Conservation (phyloP, 768 basidiomycete genomes). For the Podaxis sp. region DNA sequence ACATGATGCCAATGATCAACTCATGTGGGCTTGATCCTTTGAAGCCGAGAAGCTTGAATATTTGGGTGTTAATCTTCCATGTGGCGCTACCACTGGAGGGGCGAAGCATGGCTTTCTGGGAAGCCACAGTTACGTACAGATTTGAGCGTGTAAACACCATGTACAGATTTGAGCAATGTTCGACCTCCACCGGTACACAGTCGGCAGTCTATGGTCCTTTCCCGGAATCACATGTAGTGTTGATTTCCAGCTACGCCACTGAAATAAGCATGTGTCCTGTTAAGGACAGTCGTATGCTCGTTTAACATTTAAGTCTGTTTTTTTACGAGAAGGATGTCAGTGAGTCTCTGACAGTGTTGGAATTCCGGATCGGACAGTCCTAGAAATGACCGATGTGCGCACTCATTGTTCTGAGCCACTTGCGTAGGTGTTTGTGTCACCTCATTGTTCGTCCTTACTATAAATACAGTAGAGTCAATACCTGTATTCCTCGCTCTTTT, state of each 20-base stretch:
- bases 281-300: no score
- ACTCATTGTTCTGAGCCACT: no score
- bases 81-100: not conserved
- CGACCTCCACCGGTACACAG: not conserved
- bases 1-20: not conserved
- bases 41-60: not conserved
- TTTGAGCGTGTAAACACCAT: not conserved
- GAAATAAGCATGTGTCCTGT: not conserved
- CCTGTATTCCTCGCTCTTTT: no score
- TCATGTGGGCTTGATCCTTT: not conserved
- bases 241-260: not conserved
- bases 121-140: not conserved
- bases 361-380: no score
- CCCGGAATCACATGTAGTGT: not conserved
- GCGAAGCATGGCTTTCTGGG: not conserved
- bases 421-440: no score
- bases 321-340: no score
- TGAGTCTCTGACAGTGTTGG: no score
- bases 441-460: no score
- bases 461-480: no score
- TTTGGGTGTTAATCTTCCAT: not conserved
- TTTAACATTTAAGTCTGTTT: no score
- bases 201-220: not conserved
- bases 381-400: no score
- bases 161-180: no score